A percentile compares a stretch with the other conserved stretches of the same genome.
phyloP scores from a whole-genome alignment of 495 filamentous ascomycete species.

The Peziza echinospora region DNA sequence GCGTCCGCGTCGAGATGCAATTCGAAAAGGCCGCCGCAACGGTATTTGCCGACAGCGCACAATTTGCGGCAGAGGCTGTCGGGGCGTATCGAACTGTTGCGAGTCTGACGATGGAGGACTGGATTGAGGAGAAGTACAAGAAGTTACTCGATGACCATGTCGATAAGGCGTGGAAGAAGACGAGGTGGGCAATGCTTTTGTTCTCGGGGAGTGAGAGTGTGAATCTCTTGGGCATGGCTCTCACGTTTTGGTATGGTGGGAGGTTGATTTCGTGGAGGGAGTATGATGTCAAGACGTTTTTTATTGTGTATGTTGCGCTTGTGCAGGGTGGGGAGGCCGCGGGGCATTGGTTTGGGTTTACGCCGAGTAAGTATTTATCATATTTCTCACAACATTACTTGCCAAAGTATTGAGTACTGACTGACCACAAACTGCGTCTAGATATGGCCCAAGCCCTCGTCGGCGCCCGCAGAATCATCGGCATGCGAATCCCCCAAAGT shows the following conservation, averaged over 20 bases:
- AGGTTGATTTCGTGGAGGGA: slow-evolving; percentile 12
- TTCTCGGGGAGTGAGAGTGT: slow-evolving; percentile 31
- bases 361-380: too few species aligned
- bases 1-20: slow-evolving; percentile 30
- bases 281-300: slow-evolving; percentile 17
- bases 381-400: too few species aligned
- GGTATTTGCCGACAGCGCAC: slow-evolving; percentile 33
- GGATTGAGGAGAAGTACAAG: slow-evolving; percentile 28
- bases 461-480: slow-evolving; percentile 7
- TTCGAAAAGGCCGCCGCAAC: slow-evolving; percentile 30
- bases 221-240: slow-evolving; percentile 32
- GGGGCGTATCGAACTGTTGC: slow-evolving; percentile 35
- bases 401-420: too few species aligned
- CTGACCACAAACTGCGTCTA: too few species aligned
- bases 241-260: slow-evolving; percentile 34
- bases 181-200: slow-evolving; percentile 28
- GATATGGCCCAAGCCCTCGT: slow-evolving; percentile 5
- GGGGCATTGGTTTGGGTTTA: slow-evolving; percentile 5
- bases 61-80: slow-evolving; percentile 36
- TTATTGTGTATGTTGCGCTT: slow-evolving; percentile 20
- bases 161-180: slow-evolving; percentile 28
- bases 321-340: slow-evolving; percentile 19
- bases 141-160: slow-evolving; percentile 30
- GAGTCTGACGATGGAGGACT: slow-evolving; percentile 32
- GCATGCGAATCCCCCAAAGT: not conserved